phyloP scores from a whole-genome alignment of 768 basidiomycete genomes.

The Leccinellum albellum region DNA sequence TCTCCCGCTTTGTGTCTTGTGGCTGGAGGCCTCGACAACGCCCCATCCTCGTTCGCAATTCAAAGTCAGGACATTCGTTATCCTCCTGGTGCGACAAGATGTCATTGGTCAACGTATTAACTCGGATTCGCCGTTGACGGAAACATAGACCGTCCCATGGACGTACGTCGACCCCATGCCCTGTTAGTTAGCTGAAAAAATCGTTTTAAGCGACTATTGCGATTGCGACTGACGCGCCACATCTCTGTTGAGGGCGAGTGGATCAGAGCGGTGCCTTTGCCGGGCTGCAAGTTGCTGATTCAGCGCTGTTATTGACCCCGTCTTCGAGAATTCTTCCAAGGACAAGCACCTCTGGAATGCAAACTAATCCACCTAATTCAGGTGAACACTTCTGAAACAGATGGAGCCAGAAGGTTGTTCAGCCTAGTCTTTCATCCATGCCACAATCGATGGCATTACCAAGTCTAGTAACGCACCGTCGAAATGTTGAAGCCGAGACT shows the following conservation, averaged over 20 bases:
- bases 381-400: conserved; percentile 6
- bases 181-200: conserved; percentile 16
- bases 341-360: background rate
- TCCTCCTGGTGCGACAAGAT: conserved; percentile 16
- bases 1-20: conserved; percentile 21
- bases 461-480: conserved; percentile 2
- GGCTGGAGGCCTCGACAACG: conserved; percentile 21
- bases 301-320: conserved; percentile 5
- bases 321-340: conserved; percentile 12
- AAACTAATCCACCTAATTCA: conserved; percentile 3
- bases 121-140: conserved; percentile 16
- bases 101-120: conserved; percentile 9
- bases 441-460: conserved; percentile 1
- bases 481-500: conserved; percentile 4
- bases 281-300: conserved; percentile 12
- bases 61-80: conserved; percentile 23
- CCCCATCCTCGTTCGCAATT: conserved; percentile 28
- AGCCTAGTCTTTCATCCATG: background rate
- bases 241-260: conserved; percentile 10
- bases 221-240: conserved; percentile 5
- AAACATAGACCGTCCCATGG: conserved; percentile 9
- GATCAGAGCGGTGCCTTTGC: conserved; percentile 14
- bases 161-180: conserved; percentile 14
- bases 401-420: conserved; percentile 16
- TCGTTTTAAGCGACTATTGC: conserved; percentile 16